A percentile compares a stretch with the other conserved stretches of the same genome.
phyloP scores from a whole-genome alignment of 2,329 filamentous ascomycete species.

The Malbranchea zuffiana region DNA sequence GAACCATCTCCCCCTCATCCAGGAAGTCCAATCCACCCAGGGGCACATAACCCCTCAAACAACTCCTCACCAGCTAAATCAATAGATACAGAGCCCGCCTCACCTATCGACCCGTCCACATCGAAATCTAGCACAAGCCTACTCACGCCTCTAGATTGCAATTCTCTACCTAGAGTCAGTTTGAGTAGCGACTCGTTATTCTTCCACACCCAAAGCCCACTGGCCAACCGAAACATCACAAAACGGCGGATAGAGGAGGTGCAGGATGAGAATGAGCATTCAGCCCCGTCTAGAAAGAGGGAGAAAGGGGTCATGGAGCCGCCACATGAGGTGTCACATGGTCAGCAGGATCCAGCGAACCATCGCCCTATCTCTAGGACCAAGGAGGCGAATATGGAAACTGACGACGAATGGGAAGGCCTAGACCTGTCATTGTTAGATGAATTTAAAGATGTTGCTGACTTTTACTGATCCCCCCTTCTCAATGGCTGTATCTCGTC shows the following conservation, averaged over 20 bases:
- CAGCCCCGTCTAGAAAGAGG: too few species aligned
- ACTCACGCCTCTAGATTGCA: slow-evolving; percentile 3
- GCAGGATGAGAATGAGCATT: slow-evolving; percentile 6
- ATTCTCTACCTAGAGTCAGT: neutral
- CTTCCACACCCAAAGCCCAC: slow-evolving; percentile 7
- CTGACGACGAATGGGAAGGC: slow-evolving; percentile 24
- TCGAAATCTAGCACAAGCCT: neutral
- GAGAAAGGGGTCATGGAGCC: too few species aligned
- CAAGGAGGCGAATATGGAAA: too few species aligned
- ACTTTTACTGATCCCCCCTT: too few species aligned
- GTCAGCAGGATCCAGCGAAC: too few species aligned
- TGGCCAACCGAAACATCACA: neutral
- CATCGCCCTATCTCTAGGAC: too few species aligned
- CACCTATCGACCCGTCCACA: slow-evolving; percentile 1
- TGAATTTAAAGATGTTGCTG: slow-evolving; percentile 33
- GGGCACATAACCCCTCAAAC: neutral
- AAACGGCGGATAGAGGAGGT: neutral
- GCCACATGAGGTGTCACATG: too few species aligned
- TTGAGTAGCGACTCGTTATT: slow-evolving; percentile 10
- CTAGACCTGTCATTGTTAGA: slow-evolving; percentile 30
- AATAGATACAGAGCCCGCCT: neutral
- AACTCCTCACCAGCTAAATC: neutral
- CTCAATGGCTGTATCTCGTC: too few species aligned
- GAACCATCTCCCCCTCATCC: too few species aligned
- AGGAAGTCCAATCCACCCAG: neutral